phyloP scores from a whole-genome alignment of 495 filamentous ascomycete genomes.

The Pyronema omphalodes region DNA sequence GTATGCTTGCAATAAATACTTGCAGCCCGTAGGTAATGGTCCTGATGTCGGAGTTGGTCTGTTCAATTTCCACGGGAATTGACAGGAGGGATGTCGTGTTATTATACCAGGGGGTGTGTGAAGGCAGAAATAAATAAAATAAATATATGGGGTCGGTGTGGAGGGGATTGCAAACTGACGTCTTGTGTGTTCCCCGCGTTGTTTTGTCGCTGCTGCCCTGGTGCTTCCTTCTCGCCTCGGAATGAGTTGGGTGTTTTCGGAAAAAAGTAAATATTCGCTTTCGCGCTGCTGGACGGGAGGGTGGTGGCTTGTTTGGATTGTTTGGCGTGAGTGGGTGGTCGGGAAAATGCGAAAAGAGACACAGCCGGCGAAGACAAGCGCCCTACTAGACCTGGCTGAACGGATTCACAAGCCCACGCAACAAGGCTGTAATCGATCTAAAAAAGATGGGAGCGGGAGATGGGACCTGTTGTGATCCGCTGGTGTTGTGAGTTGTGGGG shows the following conservation, averaged over 20 bases:
- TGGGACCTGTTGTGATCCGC: no score
- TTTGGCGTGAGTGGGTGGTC: neutral
- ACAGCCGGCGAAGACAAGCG: neutral
- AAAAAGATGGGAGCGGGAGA: no score
- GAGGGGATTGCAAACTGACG: neutral
- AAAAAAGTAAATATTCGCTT: neutral
- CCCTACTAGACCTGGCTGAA: neutral
- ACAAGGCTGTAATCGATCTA: neutral
- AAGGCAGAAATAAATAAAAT: neutral
- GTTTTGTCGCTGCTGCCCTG: neutral
- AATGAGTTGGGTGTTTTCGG: slow-evolving; percentile 2
- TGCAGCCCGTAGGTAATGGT: neutral
- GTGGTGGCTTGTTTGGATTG: neutral
- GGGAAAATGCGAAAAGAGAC: neutral
- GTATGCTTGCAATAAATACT: neutral
- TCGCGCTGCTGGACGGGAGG: neutral
- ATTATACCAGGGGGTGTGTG: neutral
- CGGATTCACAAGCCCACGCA: neutral
- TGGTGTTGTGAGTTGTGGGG: no score
- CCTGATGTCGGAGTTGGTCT: neutral
- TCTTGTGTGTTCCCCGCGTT: neutral
- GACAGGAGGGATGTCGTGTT: neutral
- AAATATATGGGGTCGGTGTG: neutral
- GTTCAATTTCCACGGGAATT: neutral
- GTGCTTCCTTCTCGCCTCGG: neutral